phyloP scores from a whole-genome alignment of 495 filamentous ascomycete species.

The Aspergillus bridgeri region DNA sequence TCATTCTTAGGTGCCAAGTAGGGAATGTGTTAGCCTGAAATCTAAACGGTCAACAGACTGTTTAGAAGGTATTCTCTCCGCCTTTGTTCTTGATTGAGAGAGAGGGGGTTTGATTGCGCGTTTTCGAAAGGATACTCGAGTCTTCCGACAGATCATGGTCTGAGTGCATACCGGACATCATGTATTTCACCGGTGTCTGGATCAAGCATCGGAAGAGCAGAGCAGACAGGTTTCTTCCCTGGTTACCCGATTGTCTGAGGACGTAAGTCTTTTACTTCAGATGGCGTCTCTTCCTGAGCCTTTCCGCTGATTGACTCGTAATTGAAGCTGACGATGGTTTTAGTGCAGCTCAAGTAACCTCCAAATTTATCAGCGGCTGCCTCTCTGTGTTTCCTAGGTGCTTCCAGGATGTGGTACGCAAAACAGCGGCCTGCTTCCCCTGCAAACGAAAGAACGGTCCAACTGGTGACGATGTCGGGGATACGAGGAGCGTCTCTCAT shows the following conservation, averaged over 20 bases:
- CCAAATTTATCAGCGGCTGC: slow-evolving; percentile 22
- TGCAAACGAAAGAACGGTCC: not conserved
- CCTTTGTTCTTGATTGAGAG: not conserved
- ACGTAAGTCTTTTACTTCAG: slow-evolving; percentile 14
- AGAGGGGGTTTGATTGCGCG: not conserved
- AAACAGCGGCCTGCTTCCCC: slow-evolving; percentile 10
- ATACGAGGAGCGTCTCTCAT: not conserved
- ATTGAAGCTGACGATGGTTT: not conserved
- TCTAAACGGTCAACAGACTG: not conserved
- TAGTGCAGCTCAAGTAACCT: slow-evolving; percentile 23
- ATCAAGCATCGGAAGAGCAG: slow-evolving; percentile 12
- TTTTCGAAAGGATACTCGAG: not conserved
- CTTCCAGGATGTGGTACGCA: slow-evolving; percentile 15
- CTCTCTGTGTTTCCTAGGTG: slow-evolving; percentile 20
- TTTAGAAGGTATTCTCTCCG: not conserved
- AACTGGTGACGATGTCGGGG: too few species aligned
- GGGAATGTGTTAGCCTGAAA: not conserved
- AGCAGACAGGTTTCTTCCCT: slow-evolving; percentile 20
- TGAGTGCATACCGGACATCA: slow-evolving; percentile 16
- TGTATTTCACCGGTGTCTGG: slow-evolving; percentile 17
- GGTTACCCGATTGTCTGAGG: slow-evolving; percentile 23
- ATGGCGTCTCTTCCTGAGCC: not conserved
- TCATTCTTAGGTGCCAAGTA: not conserved
- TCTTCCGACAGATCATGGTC: not conserved
- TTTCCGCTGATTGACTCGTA: not conserved